Evolutionary conservation across 495 filamentous ascomycete genomes (phyloP).

Genomic region (Staphylotrichum longicolle): DNA sequence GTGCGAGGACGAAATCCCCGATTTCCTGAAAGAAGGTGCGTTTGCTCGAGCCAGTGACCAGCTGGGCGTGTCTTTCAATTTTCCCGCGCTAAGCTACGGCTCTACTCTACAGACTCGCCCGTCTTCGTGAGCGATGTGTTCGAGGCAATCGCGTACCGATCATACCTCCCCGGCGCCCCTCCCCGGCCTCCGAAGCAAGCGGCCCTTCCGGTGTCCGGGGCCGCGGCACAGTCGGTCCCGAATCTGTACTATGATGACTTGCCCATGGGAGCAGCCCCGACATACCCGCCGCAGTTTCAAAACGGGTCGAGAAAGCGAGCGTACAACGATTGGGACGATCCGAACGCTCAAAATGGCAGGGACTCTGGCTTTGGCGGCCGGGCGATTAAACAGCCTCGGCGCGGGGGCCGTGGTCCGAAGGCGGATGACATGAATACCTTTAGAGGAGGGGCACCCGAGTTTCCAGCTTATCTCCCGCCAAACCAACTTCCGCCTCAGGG

Average conservation of each 20-base stretch:
- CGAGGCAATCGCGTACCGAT: conserved; percentile 62
- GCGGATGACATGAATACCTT: conserved; percentile 33
- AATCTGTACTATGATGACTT: conserved; percentile 31
- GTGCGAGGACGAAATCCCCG: conserved; percentile 75
- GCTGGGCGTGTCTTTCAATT: neutral
- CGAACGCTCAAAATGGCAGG: conserved; percentile 34
- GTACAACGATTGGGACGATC: conserved; percentile 38
- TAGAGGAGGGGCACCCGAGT: neutral
- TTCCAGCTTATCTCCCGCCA: conserved; percentile 15
- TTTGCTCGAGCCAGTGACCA: conserved; percentile 9
- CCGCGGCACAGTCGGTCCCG: conserved; percentile 23
- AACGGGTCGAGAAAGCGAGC: conserved; percentile 33
- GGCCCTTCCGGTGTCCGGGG: conserved; percentile 20
- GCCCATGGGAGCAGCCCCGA: conserved; percentile 13
- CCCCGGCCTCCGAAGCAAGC: conserved; percentile 39
- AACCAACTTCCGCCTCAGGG: conserved; percentile 8
- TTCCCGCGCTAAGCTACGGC: neutral
- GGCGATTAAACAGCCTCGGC: conserved; percentile 69
- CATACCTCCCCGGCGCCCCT: conserved; percentile 56
- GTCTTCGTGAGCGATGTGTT: conserved; percentile 88
- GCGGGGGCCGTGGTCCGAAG: conserved; percentile 58
- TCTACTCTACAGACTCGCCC: conserved; percentile 54
- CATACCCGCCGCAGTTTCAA: conserved; percentile 11
- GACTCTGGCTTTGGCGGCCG: conserved; percentile 42
- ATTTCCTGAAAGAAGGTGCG: conserved; percentile 82